phyloP scores from a whole-genome alignment of 352 stramenopile genomes.

The Aphanomyces cochlioides region DNA sequence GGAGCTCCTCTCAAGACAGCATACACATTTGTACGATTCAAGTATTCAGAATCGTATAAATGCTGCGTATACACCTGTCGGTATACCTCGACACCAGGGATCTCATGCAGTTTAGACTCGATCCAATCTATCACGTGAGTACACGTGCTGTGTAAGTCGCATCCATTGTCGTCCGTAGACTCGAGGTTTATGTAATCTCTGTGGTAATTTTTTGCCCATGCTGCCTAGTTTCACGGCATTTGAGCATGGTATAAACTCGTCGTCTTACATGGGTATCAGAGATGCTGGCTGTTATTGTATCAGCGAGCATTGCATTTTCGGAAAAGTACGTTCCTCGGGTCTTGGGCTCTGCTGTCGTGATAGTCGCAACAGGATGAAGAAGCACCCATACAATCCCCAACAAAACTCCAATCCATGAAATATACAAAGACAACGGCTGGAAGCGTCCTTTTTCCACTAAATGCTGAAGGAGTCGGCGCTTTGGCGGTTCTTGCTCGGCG shows the following conservation, averaged over 20 bases:
- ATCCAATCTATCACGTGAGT: conserved; percentile 55
- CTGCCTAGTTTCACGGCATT: conserved; percentile 1
- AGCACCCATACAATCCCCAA: conserved; percentile 74
- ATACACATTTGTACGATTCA: conserved; percentile 61
- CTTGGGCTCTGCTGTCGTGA: conserved; percentile 82
- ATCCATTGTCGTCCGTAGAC: conserved; percentile 37
- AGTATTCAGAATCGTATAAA: conserved; percentile 5
- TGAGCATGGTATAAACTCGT: neutral
- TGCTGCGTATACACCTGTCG: conserved; percentile 47
- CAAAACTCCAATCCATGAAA: conserved; percentile 22
- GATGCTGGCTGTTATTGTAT: conserved; percentile 35
- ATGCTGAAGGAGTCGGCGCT: conserved; percentile 20
- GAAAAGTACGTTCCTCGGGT: conserved; percentile 84
- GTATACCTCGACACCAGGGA: conserved; percentile 62
- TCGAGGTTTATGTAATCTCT: conserved; percentile 19
- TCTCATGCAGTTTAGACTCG: conserved; percentile 41
- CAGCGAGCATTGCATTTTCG: conserved; percentile 82
- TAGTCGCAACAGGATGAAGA: conserved; percentile 65
- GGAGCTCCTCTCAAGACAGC: conserved; percentile 72
- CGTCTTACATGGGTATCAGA: conserved; percentile 12
- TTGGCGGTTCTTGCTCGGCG: neutral
- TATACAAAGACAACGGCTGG: conserved; percentile 9
- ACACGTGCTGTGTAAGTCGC: conserved; percentile 47
- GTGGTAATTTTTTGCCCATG: conserved; percentile 21
- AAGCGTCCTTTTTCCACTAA: conserved; percentile 24